Percentiles rank a stretch among this genome's conserved stretches.
These are phyloP conservation scores for Echium plantagineum DNA, from an alignment of 257 asterid genomes.

Conservation along the genomic window DNA sequence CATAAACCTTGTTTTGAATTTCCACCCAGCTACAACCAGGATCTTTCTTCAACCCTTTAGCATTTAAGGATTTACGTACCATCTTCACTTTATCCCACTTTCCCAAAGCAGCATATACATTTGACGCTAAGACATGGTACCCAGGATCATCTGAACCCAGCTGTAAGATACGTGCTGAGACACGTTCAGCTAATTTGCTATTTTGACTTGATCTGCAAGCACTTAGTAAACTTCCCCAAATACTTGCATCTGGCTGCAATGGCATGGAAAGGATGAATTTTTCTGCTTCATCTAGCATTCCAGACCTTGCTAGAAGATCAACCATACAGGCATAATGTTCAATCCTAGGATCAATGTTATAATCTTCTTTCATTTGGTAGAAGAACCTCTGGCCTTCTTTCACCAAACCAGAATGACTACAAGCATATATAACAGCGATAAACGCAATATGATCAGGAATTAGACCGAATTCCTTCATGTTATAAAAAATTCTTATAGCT, in stretches of 20 bases:
- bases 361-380: conserved; percentile 55
- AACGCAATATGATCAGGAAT: conserved; percentile 54
- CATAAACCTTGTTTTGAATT: conserved; percentile 33
- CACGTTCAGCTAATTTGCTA: conserved; percentile 42
- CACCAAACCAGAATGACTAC: conserved; percentile 82
- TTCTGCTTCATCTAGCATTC: conserved; percentile 62
- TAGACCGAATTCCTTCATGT: conserved; percentile 42
- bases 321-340: conserved; percentile 83
- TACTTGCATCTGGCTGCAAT: conserved; percentile 56
- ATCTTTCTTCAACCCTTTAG: conserved; percentile 48
- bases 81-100: conserved; percentile 58
- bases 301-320: conserved; percentile 76
- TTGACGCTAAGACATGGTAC: conserved; percentile 61
- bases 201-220: conserved; percentile 59
- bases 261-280: conserved; percentile 66
- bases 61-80: conserved; percentile 40
- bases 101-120: conserved; percentile 55
- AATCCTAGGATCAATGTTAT: conserved; percentile 53
- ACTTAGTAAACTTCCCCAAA: conserved; percentile 80
- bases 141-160: conserved; percentile 49
- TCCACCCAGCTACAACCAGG: conserved; percentile 80
- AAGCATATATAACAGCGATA: conserved; percentile 55
- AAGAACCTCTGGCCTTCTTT: conserved; percentile 58
- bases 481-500: conserved; percentile 52
- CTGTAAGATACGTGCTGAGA: conserved; percentile 28